Conservation (phyloP, 2,329 filamentous ascomycete genomes). For the Xylariaceae sp. region DNA sequence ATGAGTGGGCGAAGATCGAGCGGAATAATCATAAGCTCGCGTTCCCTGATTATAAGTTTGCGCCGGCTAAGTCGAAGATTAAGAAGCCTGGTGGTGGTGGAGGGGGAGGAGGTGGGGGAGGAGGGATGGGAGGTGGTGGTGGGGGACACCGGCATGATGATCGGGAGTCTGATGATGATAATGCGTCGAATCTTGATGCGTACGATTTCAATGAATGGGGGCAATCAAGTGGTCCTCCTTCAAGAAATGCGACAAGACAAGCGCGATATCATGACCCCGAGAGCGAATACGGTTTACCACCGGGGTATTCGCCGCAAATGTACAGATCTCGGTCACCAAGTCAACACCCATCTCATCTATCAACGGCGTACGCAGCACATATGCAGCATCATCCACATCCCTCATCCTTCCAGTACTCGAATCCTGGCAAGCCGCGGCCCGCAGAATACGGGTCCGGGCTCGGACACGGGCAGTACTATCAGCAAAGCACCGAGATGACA, state of each 20-base stretch:
- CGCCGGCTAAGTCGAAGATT: slow-evolving; percentile 63
- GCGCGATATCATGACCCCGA: slow-evolving; percentile 33
- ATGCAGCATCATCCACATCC: slow-evolving; percentile 19
- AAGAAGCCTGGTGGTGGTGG: slow-evolving; percentile 25
- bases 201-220: slow-evolving; percentile 31
- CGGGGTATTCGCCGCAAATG: slow-evolving; percentile 16
- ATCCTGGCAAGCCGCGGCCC: slow-evolving; percentile 36
- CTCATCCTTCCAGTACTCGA: slow-evolving; percentile 34
- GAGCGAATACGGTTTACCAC: slow-evolving; percentile 28
- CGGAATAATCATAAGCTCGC: slow-evolving; percentile 77
- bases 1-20: slow-evolving; percentile 72
- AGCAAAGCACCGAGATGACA: slow-evolving; percentile 30
- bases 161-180: slow-evolving; percentile 34
- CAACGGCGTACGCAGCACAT: slow-evolving; percentile 15
- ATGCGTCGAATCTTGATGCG: slow-evolving; percentile 43
- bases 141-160: slow-evolving; percentile 20
- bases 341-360: slow-evolving; percentile 12
- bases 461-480: slow-evolving; percentile 34
- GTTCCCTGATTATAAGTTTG: slow-evolving; percentile 91
- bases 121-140: slow-evolving; percentile 22
- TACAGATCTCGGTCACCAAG: slow-evolving; percentile 18
- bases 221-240: slow-evolving; percentile 25
- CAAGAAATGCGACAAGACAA: slow-evolving; percentile 30
- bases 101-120: slow-evolving; percentile 21
- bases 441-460: slow-evolving; percentile 34